Percentiles rank a stretch among this genome's conserved stretches.
These are phyloP conservation scores for Trichoderma sp. DNA, from an alignment of 2,329 filamentous ascomycete species.

Conservation along the genomic window DNA sequence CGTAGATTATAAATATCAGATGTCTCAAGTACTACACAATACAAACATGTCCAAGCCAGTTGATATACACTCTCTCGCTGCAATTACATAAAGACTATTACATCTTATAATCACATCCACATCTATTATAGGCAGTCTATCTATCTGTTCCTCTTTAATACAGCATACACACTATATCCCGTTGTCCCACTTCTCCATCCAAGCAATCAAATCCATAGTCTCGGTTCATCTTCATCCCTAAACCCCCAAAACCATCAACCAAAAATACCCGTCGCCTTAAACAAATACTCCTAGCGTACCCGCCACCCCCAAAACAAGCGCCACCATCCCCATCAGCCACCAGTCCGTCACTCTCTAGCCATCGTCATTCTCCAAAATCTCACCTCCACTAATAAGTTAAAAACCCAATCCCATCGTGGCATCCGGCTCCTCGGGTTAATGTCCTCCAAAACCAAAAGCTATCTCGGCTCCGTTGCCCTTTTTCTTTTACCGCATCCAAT, in stretches of 20 bases:
- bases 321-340: background rate
- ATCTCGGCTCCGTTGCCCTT: background rate
- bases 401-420: conserved; percentile 1
- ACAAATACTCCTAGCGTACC: background rate
- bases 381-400: background rate
- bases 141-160: background rate
- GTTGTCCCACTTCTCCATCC: background rate
- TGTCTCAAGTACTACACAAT: background rate
- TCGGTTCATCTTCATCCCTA: background rate
- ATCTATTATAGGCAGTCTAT: background rate
- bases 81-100: too few relatives aligned
- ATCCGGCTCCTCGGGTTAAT: conserved; percentile 11
- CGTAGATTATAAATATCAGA: too few relatives aligned
- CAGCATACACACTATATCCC: background rate
- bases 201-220: background rate
- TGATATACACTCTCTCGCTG: background rate
- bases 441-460: background rate
- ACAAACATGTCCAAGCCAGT: background rate
- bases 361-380: background rate
- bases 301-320: background rate
- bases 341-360: background rate
- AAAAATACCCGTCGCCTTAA: conserved; percentile 14
- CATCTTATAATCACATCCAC: background rate
- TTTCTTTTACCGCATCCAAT: background rate
- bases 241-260: background rate